These are phyloP conservation scores for Parastagonospora nodorum DNA, from an alignment of 2,329 filamentous ascomycete genomes.

Conservation along the genomic window DNA sequence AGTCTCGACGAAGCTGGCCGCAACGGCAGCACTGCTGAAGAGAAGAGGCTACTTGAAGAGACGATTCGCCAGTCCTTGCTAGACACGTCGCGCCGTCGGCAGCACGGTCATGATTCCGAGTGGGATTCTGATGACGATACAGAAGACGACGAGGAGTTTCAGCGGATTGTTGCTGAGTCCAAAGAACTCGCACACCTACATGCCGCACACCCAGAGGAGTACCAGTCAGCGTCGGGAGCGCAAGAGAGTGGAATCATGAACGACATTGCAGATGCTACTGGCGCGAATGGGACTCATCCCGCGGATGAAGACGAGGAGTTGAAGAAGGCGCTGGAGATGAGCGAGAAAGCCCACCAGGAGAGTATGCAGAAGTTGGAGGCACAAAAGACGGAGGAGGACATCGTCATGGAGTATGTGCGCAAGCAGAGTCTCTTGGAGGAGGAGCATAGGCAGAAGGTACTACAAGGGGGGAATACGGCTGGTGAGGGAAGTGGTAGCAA, in stretches of 20 bases:
- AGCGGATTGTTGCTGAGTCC: conserved; percentile 42
- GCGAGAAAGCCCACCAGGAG: conserved; percentile 36
- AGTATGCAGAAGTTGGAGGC: conserved; percentile 49
- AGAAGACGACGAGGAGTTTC: conserved; percentile 44
- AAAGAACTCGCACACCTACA: conserved; percentile 39
- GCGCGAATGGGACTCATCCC: conserved; percentile 1
- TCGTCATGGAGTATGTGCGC: conserved; percentile 76
- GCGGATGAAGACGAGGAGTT: conserved; percentile 29
- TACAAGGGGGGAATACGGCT: conserved; percentile 12
- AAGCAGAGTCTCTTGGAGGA: conserved; percentile 75
- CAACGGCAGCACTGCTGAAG: conserved; percentile 36
- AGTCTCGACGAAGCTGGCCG: conserved; percentile 53
- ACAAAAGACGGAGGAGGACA: conserved; percentile 68
- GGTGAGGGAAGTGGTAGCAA: conserved; percentile 16
- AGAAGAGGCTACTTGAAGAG: conserved; percentile 51
- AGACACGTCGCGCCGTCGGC: conserved; percentile 40
- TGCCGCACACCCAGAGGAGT: conserved; percentile 21
- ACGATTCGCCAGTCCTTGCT: conserved; percentile 52
- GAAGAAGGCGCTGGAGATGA: conserved; percentile 33
- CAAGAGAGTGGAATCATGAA: conserved; percentile 14
- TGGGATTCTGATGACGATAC: conserved; percentile 38
- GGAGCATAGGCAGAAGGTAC: conserved; percentile 22
- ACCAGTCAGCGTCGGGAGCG: conserved; percentile 10
- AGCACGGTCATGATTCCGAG: conserved; percentile 28
- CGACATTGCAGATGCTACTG: conserved; percentile 11